A percentile compares a stretch with the other conserved stretches of the same genome.
Evolutionary conservation across 805 yeast species (phyloP).

Genomic region (Nakazawaea molendinolei): DNA sequence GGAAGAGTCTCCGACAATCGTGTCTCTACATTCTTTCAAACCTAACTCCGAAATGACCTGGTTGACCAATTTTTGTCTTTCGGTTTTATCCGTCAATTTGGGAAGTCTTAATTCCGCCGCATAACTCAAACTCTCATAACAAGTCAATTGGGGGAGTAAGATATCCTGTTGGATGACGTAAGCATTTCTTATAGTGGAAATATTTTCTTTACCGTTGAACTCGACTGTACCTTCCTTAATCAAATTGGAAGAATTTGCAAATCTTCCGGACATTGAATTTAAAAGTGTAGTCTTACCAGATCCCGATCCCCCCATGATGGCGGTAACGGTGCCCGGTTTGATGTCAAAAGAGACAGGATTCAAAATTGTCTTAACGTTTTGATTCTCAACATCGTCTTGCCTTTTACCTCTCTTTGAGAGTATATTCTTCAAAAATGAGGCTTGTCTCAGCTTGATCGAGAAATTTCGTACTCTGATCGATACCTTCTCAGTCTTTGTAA

Average conservation of each 20-base stretch:
- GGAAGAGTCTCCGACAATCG: constrained; percentile 46
- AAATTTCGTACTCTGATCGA: constrained; percentile 20
- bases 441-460: constrained; percentile 16
- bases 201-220: constrained; percentile 29
- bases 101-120: constrained; percentile 71
- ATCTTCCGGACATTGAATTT: constrained; percentile 55
- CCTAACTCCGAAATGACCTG: constrained; percentile 61
- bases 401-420: neutral
- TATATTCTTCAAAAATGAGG: no score
- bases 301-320: constrained; percentile 85
- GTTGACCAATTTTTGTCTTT: constrained; percentile 44
- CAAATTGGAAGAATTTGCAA: constrained; percentile 24
- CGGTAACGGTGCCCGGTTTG: constrained; percentile 57
- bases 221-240: constrained; percentile 31
- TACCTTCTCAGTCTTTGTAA: constrained; percentile 21
- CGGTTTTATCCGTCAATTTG: constrained; percentile 31
- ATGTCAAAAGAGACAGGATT: constrained; percentile 52
- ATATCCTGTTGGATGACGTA: constrained; percentile 75
- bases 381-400: constrained; percentile 15
- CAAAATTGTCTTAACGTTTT: constrained; percentile 31
- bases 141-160: constrained; percentile 63
- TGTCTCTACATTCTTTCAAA: constrained; percentile 54
- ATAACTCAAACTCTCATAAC: constrained; percentile 59
- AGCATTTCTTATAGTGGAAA: constrained; percentile 35
- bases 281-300: constrained; percentile 80